Evolutionary conservation across 2,329 filamentous ascomycete species (phyloP), one percentile per base, ranked within the genome.

Genomic region (Fusarium newnesense): DNA sequence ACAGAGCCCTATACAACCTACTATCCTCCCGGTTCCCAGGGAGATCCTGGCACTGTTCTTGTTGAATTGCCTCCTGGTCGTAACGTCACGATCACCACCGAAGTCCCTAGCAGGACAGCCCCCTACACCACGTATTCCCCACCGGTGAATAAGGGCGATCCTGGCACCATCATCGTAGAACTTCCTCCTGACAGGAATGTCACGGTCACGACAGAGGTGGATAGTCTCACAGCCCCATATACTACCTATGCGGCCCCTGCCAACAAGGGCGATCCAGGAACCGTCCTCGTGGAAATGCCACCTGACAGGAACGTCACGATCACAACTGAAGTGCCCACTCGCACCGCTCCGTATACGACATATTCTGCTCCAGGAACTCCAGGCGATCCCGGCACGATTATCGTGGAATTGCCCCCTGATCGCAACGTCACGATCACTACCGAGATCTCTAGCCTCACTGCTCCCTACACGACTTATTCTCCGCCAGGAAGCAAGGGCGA

Each of bases 371-470:
- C 68, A 30, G 66, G 42, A 7, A 34, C 26, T 26, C 40, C 30
- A 10, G 68, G 64, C 7, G 62, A 71, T 5, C 62, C 69, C 4
- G 69, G 67, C 16, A 71, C 69, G 2, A 30, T 71, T 3, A 46
- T 71, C n/a, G 47, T 71, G 15, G 62, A 70, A 32, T 18, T 67
- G 5, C 69, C 69, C 4, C 53, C 67, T 9, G 67, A 62, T 32
- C 39, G 50, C 10, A 71, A 70, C 18, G 53, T 71, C 2, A 71
- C 69, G 4, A 63, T 73, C 21, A 73, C 70, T 4, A 50, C 58
- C 4, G 61, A 58, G n/a, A 37, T 73, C n/a, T 34, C 52, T 28
- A 59, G 57, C 13, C 44, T 43, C 7, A 71, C 69, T n/a, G 42
- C 52, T 16, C 62, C 67, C 16, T 56, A 59, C 21, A 71, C 69